Evolutionary conservation across 768 basidiomycete genomes (phyloP), one percentile per base, ranked within the genome.

Genomic region (Tylopilus sp.): DNA sequence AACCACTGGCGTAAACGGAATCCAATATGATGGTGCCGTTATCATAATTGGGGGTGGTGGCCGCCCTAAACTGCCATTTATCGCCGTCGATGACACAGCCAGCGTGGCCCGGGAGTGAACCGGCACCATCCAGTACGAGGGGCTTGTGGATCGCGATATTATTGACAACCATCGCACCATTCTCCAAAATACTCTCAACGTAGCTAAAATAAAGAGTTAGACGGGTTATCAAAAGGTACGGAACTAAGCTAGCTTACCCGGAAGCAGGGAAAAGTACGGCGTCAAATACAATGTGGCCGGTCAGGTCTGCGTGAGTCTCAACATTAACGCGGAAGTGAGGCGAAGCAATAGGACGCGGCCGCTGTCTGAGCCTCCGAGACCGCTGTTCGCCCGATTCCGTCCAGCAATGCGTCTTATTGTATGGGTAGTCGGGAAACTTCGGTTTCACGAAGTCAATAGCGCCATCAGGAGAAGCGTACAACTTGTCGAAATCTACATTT

Each of bases 221-320:
- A 38, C 3, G 10, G 33, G 45, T 33, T 16, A 6, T 33, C 37
- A 21, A 31, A 45, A 19, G 16, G 17, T 6, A 40, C 2, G 8
- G 3, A 52, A 31, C 24, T 7, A 11, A 26, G 49, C 70, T 67
- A 2, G 74, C 57, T 45, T 62, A 79, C 19, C 76, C 78, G 17
- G 77, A 70, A 14, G 76, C 77, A 10, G 78, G 76, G 72, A 78
- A 73, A 24, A 79, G 76, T 0, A 75, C 68, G 21, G 77, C 75
- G 1, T 73, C 74, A 25, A 71, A 69, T 34, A 79, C 75, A 17
- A 77, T 57, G 57, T 80, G 78, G 30, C 78, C 70, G 0, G 75
- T 72, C 10, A 80, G 58, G 22, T 68, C 67, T 0, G 78, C 63
- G 38, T 70, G 70, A 30, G 59, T 53, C 25, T 69, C 64, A 9